A percentile compares a stretch with the other conserved stretches of the same genome.
phyloP scores from a whole-genome alignment of 1,284 basidiomycete genomes.

The Veloboletus limbatus region DNA sequence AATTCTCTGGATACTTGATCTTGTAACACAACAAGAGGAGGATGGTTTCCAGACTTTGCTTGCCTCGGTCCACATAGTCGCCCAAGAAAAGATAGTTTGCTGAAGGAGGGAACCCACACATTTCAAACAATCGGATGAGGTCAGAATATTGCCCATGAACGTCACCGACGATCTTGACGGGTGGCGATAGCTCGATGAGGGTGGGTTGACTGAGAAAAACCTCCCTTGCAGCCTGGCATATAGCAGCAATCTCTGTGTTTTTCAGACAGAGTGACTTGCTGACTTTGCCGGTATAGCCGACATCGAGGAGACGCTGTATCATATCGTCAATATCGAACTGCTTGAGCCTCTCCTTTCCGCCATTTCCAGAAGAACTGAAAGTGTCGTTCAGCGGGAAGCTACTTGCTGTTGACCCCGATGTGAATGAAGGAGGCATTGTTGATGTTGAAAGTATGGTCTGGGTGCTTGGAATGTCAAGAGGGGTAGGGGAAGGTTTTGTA shows the following conservation, averaged over 20 bases:
- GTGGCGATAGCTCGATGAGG: slow-evolving; percentile 94
- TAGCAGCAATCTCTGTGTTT: slow-evolving; percentile 93
- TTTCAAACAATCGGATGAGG: slow-evolving; percentile 97
- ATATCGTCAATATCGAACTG: slow-evolving; percentile 97
- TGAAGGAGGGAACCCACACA: slow-evolving; percentile 98
- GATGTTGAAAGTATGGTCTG: slow-evolving; percentile 72
- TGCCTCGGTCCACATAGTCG: slow-evolving; percentile 98
- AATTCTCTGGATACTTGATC: slow-evolving; percentile 99
- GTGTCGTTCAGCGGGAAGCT: slow-evolving; percentile 41
- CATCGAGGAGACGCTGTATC: slow-evolving; percentile 94
- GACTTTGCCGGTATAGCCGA: slow-evolving; percentile 97
- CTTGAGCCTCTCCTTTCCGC: slow-evolving; percentile 57
- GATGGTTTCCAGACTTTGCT: slow-evolving; percentile 98
- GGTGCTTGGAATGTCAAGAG: slow-evolving; percentile 73
- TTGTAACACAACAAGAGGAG: slow-evolving; percentile 97
- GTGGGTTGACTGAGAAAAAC: slow-evolving; percentile 97
- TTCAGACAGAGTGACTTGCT: slow-evolving; percentile 96
- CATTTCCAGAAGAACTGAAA: slow-evolving; percentile 37
- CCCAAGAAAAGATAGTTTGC: slow-evolving; percentile 99
- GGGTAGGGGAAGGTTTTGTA: slow-evolving; percentile 41
- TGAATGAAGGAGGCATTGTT: slow-evolving; percentile 38
- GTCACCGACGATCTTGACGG: slow-evolving; percentile 99
- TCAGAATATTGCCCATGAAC: slow-evolving; percentile 99
- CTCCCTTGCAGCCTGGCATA: slow-evolving; percentile 96
- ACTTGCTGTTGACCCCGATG: slow-evolving; percentile 44